Conservation (phyloP, 2,329 filamentous ascomycete genomes). For the Fusarium sarcochroum region DNA sequence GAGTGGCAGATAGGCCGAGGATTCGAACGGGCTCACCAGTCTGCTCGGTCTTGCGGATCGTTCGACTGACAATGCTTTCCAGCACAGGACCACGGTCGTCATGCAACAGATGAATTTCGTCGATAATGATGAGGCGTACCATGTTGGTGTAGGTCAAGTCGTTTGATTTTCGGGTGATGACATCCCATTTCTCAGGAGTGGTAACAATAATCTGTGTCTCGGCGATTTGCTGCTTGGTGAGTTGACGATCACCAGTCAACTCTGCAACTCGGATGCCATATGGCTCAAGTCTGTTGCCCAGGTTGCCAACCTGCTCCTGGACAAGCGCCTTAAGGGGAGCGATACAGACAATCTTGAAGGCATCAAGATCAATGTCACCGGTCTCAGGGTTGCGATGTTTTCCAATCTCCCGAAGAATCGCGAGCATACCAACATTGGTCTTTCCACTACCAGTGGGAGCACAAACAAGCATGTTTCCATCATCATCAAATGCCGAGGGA, state of each 20-base stretch:
- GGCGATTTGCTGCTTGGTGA: conserved; percentile 98
- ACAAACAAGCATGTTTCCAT: conserved; percentile 98
- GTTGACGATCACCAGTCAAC: conserved; percentile 95
- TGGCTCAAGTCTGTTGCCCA: conserved; percentile 89
- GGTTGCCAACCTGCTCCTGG: conserved; percentile 98
- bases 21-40: conserved; percentile 94
- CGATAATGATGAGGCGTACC: conserved; percentile 95
- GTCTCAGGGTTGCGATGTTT: conserved; percentile 91
- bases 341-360: conserved; percentile 99
- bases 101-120: conserved; percentile 97
- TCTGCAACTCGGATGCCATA: conserved; percentile 96
- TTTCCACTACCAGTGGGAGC: conserved; percentile 98
- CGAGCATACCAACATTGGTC: conserved; percentile 98
- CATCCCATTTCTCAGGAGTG: conserved; percentile 98
- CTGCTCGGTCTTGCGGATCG: conserved; percentile 92
- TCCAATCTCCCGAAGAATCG: conserved; percentile 95
- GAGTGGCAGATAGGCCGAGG: conserved; percentile 91
- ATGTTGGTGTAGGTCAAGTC: conserved; percentile 97
- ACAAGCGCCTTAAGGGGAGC: conserved; percentile 95
- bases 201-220: conserved; percentile 99
- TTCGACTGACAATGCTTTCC: conserved; percentile 96
- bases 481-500: conserved; percentile 89
- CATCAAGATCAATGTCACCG: conserved; percentile 94
- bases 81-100: conserved; percentile 97
- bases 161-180: conserved; percentile 97